A percentile compares a stretch with the other conserved stretches of the same genome.
Evolutionary conservation across 2,329 filamentous ascomycete genomes (phyloP).

Genomic region (Hypoxylon sp.): DNA sequence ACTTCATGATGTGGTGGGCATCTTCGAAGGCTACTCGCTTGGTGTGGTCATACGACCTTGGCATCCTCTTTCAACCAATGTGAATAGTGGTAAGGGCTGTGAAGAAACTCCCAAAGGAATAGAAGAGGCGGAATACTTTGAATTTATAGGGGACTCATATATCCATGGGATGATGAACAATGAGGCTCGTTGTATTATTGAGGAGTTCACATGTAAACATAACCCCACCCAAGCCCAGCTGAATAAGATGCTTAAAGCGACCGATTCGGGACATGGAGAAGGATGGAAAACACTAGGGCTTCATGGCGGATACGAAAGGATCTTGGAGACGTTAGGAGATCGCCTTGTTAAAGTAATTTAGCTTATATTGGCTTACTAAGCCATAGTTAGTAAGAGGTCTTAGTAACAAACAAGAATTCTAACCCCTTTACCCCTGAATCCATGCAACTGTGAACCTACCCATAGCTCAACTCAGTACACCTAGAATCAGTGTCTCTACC

Average conservation of each 20-base stretch:
- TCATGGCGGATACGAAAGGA: conserved; percentile 42
- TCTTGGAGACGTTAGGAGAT: conserved; percentile 44
- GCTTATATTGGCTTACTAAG: background rate
- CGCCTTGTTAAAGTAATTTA: conserved; percentile 40
- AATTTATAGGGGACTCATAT: conserved; percentile 47
- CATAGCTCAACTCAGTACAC: too few relatives aligned
- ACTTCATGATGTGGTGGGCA: conserved; percentile 38
- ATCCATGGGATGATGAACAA: conserved; percentile 49
- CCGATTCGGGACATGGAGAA: conserved; percentile 25
- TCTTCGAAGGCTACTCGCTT: conserved; percentile 42
- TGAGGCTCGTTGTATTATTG: conserved; percentile 47
- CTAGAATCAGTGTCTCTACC: too few relatives aligned
- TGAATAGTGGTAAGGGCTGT: background rate
- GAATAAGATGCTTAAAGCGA: conserved; percentile 4
- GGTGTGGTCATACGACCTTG: conserved; percentile 35
- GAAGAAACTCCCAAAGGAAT: background rate
- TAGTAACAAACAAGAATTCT: too few relatives aligned
- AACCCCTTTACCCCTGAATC: too few relatives aligned
- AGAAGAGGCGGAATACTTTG: conserved; percentile 32
- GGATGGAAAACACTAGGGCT: conserved; percentile 41
- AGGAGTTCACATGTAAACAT: conserved; percentile 44
- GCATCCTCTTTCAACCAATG: conserved; percentile 3
- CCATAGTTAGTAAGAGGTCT: too few relatives aligned
- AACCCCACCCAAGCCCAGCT: conserved; percentile 35
- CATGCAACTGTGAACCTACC: too few relatives aligned